Percentiles rank a stretch among this genome's conserved stretches.
Conservation (phyloP, 2,329 filamentous ascomycete genomes). For the Xylaria sp. region DNA sequence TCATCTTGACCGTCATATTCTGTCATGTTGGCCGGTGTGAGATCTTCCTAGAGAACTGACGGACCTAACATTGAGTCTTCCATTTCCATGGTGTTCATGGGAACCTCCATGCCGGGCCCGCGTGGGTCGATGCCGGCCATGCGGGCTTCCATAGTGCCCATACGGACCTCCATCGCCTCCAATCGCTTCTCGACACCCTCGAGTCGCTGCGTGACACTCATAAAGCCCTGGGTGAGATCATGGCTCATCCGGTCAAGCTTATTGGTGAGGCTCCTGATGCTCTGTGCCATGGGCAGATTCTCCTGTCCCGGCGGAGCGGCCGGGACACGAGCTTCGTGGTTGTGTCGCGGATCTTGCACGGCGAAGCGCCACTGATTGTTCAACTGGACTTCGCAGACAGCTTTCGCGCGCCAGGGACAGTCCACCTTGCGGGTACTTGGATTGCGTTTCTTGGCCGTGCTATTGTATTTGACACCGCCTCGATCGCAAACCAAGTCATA, state of each 20-base stretch:
- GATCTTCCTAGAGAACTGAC: slow-evolving; percentile 32
- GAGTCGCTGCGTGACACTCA: slow-evolving; percentile 45
- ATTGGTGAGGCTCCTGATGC: slow-evolving; percentile 52
- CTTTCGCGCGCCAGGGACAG: slow-evolving; percentile 59
- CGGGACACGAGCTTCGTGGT: slow-evolving; percentile 54
- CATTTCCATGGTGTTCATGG: slow-evolving; percentile 38
- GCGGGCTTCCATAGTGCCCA: slow-evolving; percentile 35
- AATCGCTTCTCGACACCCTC: slow-evolving; percentile 52
- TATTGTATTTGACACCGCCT: slow-evolving; percentile 59
- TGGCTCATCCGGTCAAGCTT: slow-evolving; percentile 56
- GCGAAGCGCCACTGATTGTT: slow-evolving; percentile 61
- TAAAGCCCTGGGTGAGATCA: slow-evolving; percentile 49
- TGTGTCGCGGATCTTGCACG: slow-evolving; percentile 55
- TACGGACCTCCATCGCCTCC: slow-evolving; percentile 44
- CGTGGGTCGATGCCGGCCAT: slow-evolving; percentile 36
- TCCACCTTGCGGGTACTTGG: slow-evolving; percentile 60
- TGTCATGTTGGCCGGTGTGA: neutral
- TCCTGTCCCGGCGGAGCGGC: slow-evolving; percentile 51
- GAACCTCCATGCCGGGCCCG: slow-evolving; percentile 34
- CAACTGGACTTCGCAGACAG: slow-evolving; percentile 58
- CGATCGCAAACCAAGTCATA: slow-evolving; percentile 60
- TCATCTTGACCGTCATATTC: neutral
- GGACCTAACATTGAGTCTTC: slow-evolving; percentile 33
- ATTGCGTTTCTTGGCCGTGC: slow-evolving; percentile 60
- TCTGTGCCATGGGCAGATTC: slow-evolving; percentile 53